These are phyloP conservation scores for Eimeria nieschulzi DNA, from an alignment of 169 alveolate genomes.

Conservation along the genomic window DNA sequence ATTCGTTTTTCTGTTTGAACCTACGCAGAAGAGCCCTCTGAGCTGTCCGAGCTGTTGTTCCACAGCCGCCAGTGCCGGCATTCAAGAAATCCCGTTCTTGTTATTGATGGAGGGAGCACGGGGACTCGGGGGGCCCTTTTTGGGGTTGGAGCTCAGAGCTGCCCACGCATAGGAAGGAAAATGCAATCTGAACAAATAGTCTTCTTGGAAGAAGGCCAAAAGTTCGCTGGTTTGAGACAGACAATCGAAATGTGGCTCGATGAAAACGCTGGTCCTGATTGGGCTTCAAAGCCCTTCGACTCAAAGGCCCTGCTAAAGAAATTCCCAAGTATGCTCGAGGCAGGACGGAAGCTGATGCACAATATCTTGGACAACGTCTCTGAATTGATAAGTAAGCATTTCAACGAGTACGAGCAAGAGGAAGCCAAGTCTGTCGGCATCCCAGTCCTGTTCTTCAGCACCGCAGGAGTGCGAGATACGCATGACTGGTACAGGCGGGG, in stretches of 20 bases:
- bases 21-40: neutral
- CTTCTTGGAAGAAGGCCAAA: constrained; percentile 24
- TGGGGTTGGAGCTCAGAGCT: constrained; percentile 16
- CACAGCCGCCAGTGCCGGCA: constrained; percentile 4
- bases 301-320: neutral
- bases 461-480: constrained; percentile 55
- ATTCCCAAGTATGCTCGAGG: constrained; percentile 36
- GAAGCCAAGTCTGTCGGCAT: constrained; percentile 54
- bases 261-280: constrained; percentile 20
- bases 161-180: constrained; percentile 17
- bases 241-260: constrained; percentile 45
- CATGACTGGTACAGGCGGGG: constrained; percentile 65
- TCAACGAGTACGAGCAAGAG: neutral
- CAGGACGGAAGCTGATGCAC: neutral
- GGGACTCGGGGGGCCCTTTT: constrained; percentile 29
- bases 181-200: neutral
- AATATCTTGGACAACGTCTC: neutral
- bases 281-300: constrained; percentile 31
- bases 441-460: constrained; percentile 39
- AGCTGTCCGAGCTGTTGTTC: neutral
- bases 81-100: neutral
- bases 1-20: neutral
- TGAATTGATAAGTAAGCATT: neutral
- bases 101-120: constrained; percentile 63
- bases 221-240: constrained; percentile 34